Base-by-base conservation (phyloP, 2,329 filamentous ascomycete species). In the Colletotrichum sp. region DNA sequence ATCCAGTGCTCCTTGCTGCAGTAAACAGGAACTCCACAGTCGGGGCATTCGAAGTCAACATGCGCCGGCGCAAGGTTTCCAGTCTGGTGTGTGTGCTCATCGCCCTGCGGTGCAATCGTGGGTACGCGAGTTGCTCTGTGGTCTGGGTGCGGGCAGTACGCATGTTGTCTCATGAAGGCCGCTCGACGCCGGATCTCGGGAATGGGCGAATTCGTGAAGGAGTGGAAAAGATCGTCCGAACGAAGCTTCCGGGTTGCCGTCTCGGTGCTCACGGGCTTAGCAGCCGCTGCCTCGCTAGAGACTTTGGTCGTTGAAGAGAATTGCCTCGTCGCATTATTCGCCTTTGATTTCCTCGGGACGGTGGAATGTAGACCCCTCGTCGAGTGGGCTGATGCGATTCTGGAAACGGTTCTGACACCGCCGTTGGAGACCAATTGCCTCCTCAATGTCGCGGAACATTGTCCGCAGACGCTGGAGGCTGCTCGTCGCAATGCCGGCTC, bases 1-100 rank as follows among this genome's bases (percentile, higher is more conserved):
- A 95, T 95, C 95, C 96, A 99, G 84, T 99, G 97, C 80, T 95
- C 94, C 85, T 98, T 95, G 80, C 93, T 96, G 87, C 97, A 99
- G 83, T 97, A 98, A 8, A 98, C 93, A 0, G 98, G 96, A 57
- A 99, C 91, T 16, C 97, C 97, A 81, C 97, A 99, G 84, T 99
- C 96, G 1, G 97, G 96, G 81, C 97, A 99, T 85, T 99, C 97
- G 82, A 98, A 98, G 79, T 94, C 90, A 68, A 98, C 95, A 85
- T 98, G 95, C 18, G 93, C 93, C 0, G 96, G 94, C 12, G 95
- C 90, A 77, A 92, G 85, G 52, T 85, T 83, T 63, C 90, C 92
- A 13, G 88, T 90, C 21, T 86, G 82, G 21, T 87, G 85, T 81
- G 93, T 92, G 77, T 88, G 87, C 39, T 89, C 89, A 82, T 95